Conservation (phyloP, 805 yeast genomes). For the Candida chilensis region DNA sequence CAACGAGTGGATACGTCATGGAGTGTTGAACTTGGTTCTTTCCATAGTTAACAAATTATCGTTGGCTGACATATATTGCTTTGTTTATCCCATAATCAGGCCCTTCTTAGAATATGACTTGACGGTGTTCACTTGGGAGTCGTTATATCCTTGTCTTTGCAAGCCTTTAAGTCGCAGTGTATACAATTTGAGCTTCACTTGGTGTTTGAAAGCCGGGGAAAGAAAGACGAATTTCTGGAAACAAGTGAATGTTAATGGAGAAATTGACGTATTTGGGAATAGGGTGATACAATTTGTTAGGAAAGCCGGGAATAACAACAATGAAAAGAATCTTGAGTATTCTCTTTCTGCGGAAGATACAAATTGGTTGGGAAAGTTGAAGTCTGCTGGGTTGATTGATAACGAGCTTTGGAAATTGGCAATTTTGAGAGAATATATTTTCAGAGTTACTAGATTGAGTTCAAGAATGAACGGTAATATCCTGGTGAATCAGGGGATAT, state of each 20-base stretch:
- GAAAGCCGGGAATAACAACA: too few relatives aligned
- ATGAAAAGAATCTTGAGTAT: too few relatives aligned
- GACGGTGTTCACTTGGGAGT: conserved; percentile 54
- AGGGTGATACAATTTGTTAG: neutral
- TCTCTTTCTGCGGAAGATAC: conserved; percentile 59
- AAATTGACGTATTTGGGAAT: conserved; percentile 1
- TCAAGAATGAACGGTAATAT: conserved; percentile 16
- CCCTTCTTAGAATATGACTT: conserved; percentile 75
- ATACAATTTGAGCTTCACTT: conserved; percentile 51
- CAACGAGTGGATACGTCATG: conserved; percentile 74
- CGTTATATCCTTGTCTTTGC: conserved; percentile 57
- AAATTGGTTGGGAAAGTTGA: conserved; percentile 64
- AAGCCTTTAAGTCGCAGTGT: conserved; percentile 59
- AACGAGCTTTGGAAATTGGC: conserved; percentile 79
- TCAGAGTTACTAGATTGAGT: conserved; percentile 38
- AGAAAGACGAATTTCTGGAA: conserved; percentile 81
- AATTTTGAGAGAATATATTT: conserved; percentile 58
- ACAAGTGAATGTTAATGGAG: conserved; percentile 21
- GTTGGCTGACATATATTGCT: conserved; percentile 75
- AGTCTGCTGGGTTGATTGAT: conserved; percentile 64
- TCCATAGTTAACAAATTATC: conserved; percentile 54
- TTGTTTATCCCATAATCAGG: conserved; percentile 72
- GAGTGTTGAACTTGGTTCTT: conserved; percentile 51
- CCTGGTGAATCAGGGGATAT: too few relatives aligned
- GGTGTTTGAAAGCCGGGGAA: conserved; percentile 63